These are phyloP conservation scores for Gomphus bonarii DNA, from an alignment of 1,284 basidiomycete species.

Conservation along the genomic window DNA sequence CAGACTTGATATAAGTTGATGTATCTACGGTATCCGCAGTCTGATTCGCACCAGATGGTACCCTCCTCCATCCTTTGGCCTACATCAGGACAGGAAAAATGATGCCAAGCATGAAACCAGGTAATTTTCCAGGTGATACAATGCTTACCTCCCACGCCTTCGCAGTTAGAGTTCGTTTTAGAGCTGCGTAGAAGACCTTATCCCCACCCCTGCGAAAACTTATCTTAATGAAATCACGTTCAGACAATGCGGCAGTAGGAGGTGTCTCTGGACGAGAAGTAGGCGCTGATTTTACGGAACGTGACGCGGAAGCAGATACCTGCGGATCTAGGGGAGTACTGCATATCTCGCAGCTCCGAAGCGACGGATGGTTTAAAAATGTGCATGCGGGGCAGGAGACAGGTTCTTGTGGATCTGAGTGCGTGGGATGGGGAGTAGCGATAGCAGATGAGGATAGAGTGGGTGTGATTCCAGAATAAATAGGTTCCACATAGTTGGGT, in stretches of 20 bases:
- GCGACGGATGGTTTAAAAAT: conserved; percentile 79
- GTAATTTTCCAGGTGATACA: background rate
- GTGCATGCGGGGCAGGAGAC: conserved; percentile 83
- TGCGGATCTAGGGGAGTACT: conserved; percentile 45
- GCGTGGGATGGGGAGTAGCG: conserved; percentile 9
- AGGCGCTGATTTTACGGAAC: conserved; percentile 45
- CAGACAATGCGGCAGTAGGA: conserved; percentile 22
- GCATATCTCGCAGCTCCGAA: conserved; percentile 83
- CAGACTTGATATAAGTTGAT: background rate
- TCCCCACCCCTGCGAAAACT: conserved; percentile 91
- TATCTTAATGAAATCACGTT: conserved; percentile 46
- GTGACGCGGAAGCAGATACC: conserved; percentile 16
- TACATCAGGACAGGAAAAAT: background rate
- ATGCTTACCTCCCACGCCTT: conserved; percentile 73
- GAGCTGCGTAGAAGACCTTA: conserved; percentile 69
- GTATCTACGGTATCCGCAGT: background rate
- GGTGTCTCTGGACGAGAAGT: conserved; percentile 48
- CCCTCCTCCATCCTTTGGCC: background rate
- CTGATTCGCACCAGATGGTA: background rate
- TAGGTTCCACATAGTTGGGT: conserved; percentile 14
- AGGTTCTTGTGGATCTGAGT: conserved; percentile 8
- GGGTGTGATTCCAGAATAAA: conserved; percentile 12
- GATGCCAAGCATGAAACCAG: conserved; percentile 4
- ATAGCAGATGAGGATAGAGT: conserved; percentile 20
- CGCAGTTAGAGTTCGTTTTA: conserved; percentile 68